Percentiles rank a stretch among this genome's conserved stretches.
These are phyloP conservation scores for Botrytis paeoniae DNA, from an alignment of 2,329 filamentous ascomycete species.

Conservation along the genomic window DNA sequence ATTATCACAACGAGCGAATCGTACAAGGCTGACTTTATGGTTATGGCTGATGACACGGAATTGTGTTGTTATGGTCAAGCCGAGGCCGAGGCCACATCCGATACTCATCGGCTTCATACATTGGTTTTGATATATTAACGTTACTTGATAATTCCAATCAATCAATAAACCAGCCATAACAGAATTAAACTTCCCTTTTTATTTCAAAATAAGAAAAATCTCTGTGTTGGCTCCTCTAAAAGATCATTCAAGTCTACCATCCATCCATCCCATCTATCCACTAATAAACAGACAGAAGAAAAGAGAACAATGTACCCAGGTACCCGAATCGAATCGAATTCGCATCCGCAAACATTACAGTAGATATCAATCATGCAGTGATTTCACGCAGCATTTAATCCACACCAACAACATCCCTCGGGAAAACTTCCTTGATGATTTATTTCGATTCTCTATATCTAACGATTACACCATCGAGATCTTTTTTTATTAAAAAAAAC, in stretches of 20 bases:
- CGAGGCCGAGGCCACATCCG: not conserved
- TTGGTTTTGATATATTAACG: not conserved
- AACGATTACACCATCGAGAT: not conserved
- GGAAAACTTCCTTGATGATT: not conserved
- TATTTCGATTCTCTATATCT: not conserved
- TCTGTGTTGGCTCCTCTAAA: not conserved
- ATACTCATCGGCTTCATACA: not conserved
- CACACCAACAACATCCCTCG: not conserved
- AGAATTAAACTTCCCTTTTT: not conserved
- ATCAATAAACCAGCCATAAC: not conserved
- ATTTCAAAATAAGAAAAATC: not conserved
- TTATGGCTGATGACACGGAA: conserved; percentile 29
- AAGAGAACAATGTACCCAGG: not conserved
- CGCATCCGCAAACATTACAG: not conserved
- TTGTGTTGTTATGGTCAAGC: not conserved
- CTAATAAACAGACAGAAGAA: not conserved
- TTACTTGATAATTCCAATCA: not conserved
- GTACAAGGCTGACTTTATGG: conserved; percentile 25
- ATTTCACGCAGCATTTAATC: not conserved
- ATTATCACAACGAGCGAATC: conserved; percentile 30
- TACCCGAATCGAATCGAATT: not conserved
- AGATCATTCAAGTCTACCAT: not conserved
- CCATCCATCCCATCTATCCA: not conserved
- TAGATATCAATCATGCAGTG: not conserved
- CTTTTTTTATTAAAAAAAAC: no score